Percentiles rank a stretch among this genome's conserved stretches.
These are phyloP conservation scores for Phaeolepiota aurea DNA, from an alignment of 768 basidiomycete genomes.

Conservation along the genomic window DNA sequence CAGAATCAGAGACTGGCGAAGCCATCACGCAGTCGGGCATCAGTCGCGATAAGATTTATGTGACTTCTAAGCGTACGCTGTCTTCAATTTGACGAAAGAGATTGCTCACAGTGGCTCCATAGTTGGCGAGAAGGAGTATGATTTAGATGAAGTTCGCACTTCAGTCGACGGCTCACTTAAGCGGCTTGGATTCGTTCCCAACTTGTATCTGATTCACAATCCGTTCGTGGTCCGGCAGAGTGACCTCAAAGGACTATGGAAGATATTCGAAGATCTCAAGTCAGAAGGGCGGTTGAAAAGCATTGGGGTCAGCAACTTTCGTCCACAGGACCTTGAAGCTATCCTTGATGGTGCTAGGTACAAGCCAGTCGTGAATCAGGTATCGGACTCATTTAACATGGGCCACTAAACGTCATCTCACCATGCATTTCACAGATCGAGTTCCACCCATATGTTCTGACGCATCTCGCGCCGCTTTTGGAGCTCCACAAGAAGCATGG, in stretches of 20 bases:
- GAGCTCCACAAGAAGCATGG: constrained; percentile 25
- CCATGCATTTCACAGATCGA: constrained; percentile 17
- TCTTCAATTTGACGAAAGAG: neutral
- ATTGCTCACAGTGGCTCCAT: constrained; percentile 7
- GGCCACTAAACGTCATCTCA: neutral
- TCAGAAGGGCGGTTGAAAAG: constrained; percentile 27
- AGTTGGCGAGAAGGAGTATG: constrained; percentile 10
- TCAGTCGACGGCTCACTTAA: constrained; percentile 37
- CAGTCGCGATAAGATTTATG: constrained; percentile 32
- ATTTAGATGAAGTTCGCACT: constrained; percentile 23
- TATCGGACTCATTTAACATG: constrained; percentile 9
- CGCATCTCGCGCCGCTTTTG: constrained; percentile 23
- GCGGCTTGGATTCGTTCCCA: constrained; percentile 37
- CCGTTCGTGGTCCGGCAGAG: constrained; percentile 20
- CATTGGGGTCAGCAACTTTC: constrained; percentile 49
- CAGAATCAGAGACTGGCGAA: constrained; percentile 33
- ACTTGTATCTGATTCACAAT: constrained; percentile 47
- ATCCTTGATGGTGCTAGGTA: constrained; percentile 35
- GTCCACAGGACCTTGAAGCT: constrained; percentile 32
- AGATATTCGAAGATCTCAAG: constrained; percentile 41
- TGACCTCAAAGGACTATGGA: constrained; percentile 31
- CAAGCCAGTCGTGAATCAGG: constrained; percentile 49
- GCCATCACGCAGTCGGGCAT: constrained; percentile 24
- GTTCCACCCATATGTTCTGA: constrained; percentile 25
- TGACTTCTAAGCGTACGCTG: constrained; percentile 33